These are phyloP conservation scores for Penicillium sp. DNA, from an alignment of 2,329 filamentous ascomycete species.

Conservation along the genomic window DNA sequence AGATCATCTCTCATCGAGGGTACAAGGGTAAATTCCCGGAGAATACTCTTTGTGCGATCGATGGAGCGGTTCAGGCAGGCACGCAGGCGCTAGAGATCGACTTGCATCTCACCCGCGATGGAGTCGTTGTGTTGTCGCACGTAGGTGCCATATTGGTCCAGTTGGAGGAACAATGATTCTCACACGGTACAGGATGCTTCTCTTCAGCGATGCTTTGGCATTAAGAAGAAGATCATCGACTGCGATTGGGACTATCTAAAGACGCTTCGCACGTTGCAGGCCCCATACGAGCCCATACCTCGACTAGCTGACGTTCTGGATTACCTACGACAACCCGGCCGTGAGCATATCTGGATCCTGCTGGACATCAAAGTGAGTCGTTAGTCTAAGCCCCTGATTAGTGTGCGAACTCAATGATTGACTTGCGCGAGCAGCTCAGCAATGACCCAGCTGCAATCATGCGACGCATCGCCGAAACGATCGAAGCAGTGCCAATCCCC, in stretches of 20 bases:
- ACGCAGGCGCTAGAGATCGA: slow-evolving; percentile 86
- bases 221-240: slow-evolving; percentile 68
- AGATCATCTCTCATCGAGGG: slow-evolving; percentile 45
- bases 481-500: slow-evolving; percentile 53
- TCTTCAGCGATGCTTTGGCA: slow-evolving; percentile 77
- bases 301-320: slow-evolving; percentile 70
- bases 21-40: slow-evolving; percentile 73
- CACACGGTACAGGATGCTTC: slow-evolving; percentile 62
- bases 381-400: neutral
- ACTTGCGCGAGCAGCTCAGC: slow-evolving; percentile 24
- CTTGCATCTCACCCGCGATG: slow-evolving; percentile 76
- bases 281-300: slow-evolving; percentile 70
- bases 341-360: slow-evolving; percentile 72
- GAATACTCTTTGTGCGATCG: slow-evolving; percentile 79
- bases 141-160: slow-evolving; percentile 45
- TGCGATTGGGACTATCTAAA: slow-evolving; percentile 72
- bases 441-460: slow-evolving; percentile 64
- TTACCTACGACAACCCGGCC: slow-evolving; percentile 63
- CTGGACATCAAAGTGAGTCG: slow-evolving; percentile 76
- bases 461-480: slow-evolving; percentile 61
- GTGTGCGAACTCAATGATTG: neutral
- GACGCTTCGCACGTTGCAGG: slow-evolving; percentile 63
- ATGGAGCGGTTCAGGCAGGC: slow-evolving; percentile 67
- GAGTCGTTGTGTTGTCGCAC: slow-evolving; percentile 80
- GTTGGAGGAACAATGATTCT: slow-evolving; percentile 1